phyloP scores from a whole-genome alignment of 2,329 filamentous ascomycete genomes.

The Anisogramma anomala region DNA sequence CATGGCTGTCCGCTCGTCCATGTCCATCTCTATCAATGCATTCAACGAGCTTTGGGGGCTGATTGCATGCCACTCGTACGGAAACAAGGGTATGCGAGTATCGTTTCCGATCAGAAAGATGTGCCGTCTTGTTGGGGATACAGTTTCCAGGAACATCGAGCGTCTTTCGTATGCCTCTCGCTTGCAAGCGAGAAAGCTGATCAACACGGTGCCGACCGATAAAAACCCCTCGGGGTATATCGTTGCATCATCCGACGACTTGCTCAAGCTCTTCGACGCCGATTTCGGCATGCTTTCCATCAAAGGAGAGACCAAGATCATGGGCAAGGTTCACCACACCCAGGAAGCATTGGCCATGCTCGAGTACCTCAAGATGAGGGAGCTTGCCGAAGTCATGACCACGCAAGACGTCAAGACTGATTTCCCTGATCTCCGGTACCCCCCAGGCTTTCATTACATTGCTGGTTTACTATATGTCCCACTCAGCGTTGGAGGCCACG shows the following conservation, averaged over 20 bases:
- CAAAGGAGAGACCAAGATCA: slow-evolving; percentile 74
- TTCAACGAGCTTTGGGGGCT: slow-evolving; percentile 80
- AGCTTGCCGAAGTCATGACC: slow-evolving; percentile 61
- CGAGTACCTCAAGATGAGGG: slow-evolving; percentile 70
- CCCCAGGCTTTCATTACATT: slow-evolving; percentile 66
- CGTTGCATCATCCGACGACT: slow-evolving; percentile 75
- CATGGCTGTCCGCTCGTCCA: slow-evolving; percentile 86
- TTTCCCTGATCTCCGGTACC: slow-evolving; percentile 71
- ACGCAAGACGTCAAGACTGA: slow-evolving; percentile 66
- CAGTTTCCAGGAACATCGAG: slow-evolving; percentile 77
- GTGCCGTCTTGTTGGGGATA: slow-evolving; percentile 79
- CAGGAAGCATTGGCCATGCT: slow-evolving; percentile 77
- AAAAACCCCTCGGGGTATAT: slow-evolving; percentile 83
- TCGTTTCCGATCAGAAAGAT: slow-evolving; percentile 87
- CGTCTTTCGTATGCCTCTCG: slow-evolving; percentile 75
- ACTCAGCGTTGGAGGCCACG: slow-evolving; percentile 59
- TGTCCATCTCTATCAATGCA: slow-evolving; percentile 87
- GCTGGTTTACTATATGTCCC: slow-evolving; percentile 75
- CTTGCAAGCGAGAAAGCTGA: slow-evolving; percentile 75
- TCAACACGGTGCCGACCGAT: slow-evolving; percentile 71
- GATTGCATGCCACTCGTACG: slow-evolving; percentile 78
- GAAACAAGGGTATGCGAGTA: slow-evolving; percentile 68
- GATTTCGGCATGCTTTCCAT: slow-evolving; percentile 82
- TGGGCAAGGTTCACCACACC: slow-evolving; percentile 62
- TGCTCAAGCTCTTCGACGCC: slow-evolving; percentile 73